These are phyloP conservation scores for Boletus vinaceobasis DNA, from an alignment of 768 basidiomycete genomes.

Conservation along the genomic window DNA sequence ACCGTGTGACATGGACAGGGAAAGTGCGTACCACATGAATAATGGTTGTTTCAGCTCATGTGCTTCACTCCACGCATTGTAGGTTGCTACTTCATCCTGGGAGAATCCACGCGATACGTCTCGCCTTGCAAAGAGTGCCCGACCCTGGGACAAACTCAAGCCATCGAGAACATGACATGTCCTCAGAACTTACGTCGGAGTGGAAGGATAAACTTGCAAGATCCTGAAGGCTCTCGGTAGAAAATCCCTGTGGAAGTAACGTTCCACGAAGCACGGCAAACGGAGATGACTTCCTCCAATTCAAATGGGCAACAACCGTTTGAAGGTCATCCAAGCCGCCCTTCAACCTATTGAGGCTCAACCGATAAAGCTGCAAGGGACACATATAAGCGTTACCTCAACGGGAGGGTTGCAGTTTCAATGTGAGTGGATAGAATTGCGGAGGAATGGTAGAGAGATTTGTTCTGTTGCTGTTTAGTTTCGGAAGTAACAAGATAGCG, in stretches of 20 bases:
- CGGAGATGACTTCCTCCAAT: conserved; percentile 49
- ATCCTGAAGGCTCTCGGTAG: conserved; percentile 26
- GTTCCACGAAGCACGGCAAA: conserved; percentile 57
- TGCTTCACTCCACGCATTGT: conserved; percentile 38
- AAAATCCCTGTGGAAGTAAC: conserved; percentile 39
- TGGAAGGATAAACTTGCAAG: conserved; percentile 43
- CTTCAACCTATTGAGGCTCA: conserved; percentile 31
- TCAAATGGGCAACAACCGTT: conserved; percentile 45
- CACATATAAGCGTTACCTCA: conserved; percentile 42
- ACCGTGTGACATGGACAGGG: neutral
- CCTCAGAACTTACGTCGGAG: conserved; percentile 16
- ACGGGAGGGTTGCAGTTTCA: conserved; percentile 55
- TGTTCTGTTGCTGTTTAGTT: conserved; percentile 23
- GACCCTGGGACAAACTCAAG: conserved; percentile 11
- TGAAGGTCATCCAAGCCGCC: conserved; percentile 38
- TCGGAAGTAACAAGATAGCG: conserved; percentile 3
- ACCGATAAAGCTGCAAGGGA: neutral
- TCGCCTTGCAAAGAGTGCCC: conserved; percentile 37
- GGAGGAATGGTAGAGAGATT: conserved; percentile 47
- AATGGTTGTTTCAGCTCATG: conserved; percentile 30
- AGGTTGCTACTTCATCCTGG: conserved; percentile 31
- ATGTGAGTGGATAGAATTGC: conserved; percentile 58
- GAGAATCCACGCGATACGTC: conserved; percentile 64
- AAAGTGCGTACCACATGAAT: conserved; percentile 36
- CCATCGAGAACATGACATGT: neutral